Percentiles rank a stretch among this genome's conserved stretches.
phyloP scores from a whole-genome alignment of 164 flowering plant genomes.

The Piper longum region DNA sequence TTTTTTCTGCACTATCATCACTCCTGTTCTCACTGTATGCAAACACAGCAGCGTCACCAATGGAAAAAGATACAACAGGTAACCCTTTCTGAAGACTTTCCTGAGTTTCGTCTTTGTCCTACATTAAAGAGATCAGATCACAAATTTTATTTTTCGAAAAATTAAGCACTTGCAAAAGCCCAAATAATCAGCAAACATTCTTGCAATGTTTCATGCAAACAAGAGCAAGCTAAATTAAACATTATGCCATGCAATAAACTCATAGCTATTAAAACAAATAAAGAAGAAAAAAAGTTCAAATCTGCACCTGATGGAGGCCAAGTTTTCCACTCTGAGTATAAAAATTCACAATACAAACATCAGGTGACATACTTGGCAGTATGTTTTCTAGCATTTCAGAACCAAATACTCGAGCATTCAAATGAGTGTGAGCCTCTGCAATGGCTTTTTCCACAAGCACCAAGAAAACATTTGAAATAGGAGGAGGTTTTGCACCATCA shows the following conservation, averaged over 20 bases:
- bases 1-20: constrained; percentile 32
- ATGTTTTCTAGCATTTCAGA: constrained; percentile 12
- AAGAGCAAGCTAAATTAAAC: neutral
- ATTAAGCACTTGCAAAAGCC: too few relatives aligned
- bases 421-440: constrained; percentile 25
- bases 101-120: constrained; percentile 69
- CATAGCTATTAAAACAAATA: neutral
- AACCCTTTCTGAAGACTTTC: constrained; percentile 39
- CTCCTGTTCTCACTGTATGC: constrained; percentile 47
- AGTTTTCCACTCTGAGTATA: constrained; percentile 49
- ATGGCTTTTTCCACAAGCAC: constrained; percentile 38
- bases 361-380: constrained; percentile 52
- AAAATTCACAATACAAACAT: constrained; percentile 71
- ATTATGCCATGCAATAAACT: neutral
- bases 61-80: constrained; percentile 86
- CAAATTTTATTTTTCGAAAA: neutral
- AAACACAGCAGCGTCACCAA: constrained; percentile 76
- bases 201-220: too few relatives aligned
- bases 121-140: constrained; percentile 1
- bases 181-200: too few relatives aligned
- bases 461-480: constrained; percentile 36
- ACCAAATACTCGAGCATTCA: constrained; percentile 8
- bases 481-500: constrained; percentile 51
- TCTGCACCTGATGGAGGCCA: constrained; percentile 79
- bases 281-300: neutral